Base-by-base conservation (phyloP, 2,329 filamentous ascomycete species). In the Coniochaeta prunicola region DNA sequence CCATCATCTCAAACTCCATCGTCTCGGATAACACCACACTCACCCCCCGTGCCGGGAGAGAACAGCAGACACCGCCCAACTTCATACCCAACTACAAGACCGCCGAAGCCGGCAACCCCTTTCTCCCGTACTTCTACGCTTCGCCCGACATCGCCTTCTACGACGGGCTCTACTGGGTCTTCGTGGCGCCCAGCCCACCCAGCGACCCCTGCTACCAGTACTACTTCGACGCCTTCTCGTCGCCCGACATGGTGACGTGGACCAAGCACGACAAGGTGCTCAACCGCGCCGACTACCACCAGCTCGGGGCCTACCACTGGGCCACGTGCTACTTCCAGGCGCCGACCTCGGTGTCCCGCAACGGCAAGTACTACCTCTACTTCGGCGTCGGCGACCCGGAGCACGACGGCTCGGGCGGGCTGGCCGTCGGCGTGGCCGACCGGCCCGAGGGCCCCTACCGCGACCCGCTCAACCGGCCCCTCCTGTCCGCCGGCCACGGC, bases 71-170 rank as follows among this genome's bases (percentile, higher is more conserved):
- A 10, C 19, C 19, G n/a, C 40, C 40, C 19, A 42, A 12, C 40
- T 42, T 42, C 40, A 42, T 42, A 5, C 40, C 40, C 10, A n/a
- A 42, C 40, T 42, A 45, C 21, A 7, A 10, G 19, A 45, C 19
- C 3, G 40, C 40, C 24, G 19, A 10, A 24, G 40, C 40, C 19
- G 40, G 40, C 40, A 45, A 45, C 13, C 40, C 40, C 21, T 45
- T 45, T 10, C 40, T 45, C 10, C 40, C 40, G 9, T 7, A 15
- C 19, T 12, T 26, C 40, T 80, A 80, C 63, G 78, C 77, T 10
- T 77, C 80, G 58, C 78, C 78, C 0, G 78, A 80, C 65, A 75
- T 70, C 34, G 75, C 73, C 57, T 73, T 75, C 67, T 80, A 78
- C 67, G 66, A 76, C 12, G 67, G 66, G 28, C 63, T 72, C 36